Base-by-base conservation (phyloP, 2,329 filamentous ascomycete species). In the Blumeriella jaapii region DNA sequence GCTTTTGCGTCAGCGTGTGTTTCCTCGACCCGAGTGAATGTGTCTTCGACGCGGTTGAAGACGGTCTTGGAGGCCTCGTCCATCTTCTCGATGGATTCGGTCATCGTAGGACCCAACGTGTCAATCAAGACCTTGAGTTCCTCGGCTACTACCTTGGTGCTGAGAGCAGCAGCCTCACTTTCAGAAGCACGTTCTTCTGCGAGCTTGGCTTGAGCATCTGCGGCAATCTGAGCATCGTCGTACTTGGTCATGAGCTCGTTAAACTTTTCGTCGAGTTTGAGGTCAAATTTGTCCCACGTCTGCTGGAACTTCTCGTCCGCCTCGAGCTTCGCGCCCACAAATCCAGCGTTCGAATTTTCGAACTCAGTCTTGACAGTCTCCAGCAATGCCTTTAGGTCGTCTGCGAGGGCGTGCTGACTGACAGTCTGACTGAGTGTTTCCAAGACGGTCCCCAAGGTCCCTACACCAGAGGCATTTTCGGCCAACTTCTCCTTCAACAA, bases 81-180 rank as follows among this genome's bases (percentile, higher is more conserved):
- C 69, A 89, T 81, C 59, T 86, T 89, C 52, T 93, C 83, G 38
- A 87, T 72, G 1, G 82, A 80, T 35, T 93, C 84, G 0, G 79
- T 82, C 35, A 94, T 76, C 5, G 78, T 79, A 22, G 75, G 74
- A 6, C 85, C 83, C 29, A 95, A 77, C 0, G 83, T 86, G 48
- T 93, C 86, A 38, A 94, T 78, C 1, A 93, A 74, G 6, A 83
- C 63, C 57, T 84, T 89, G 39, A 96, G 72, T 48, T 96, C 91
- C 42, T 95, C 87, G 0, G 85, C 77, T 34, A 93, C 73, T 4
- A 72, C 68, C 59, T 86, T 94, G 16, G 82, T 89, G 41, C 69
- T 73, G 11, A 76, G 67, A 6, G 93, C 65, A 4, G 85, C 74
- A 36, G 82, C 78, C 39, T 87, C 74, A 43, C 86, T 77, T 45